Base-by-base conservation (phyloP, 116 monocot species). In the Zostera marina region DNA sequence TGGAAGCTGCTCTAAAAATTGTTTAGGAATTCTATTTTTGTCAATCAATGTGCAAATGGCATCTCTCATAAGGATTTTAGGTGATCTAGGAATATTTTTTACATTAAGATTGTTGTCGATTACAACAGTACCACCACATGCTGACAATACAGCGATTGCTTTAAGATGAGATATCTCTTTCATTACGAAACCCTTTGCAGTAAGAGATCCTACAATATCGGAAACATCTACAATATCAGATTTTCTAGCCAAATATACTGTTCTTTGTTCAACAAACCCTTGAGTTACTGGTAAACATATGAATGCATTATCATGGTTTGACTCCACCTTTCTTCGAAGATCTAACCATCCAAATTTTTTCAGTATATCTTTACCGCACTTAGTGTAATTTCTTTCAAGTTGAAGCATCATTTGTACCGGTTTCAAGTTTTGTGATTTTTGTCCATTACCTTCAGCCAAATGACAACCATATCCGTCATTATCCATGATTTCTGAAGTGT, bases 281-380 rank as follows among this genome's bases (percentile, higher is more conserved):
- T 47, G 63, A 54, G 77, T 82, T 42, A 96, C 52, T 59, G 88
- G 96, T 26, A 91, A 79, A 59, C 41, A 46, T 24, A 96, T 69
- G 69, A 71, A 61, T 40, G 32, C 0, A 24, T 74, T 78, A 78
- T 88, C 85, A 6, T 67, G 48, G 64, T 70, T 80, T 32, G 57
- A 68, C 22, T 62, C 61, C 49, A 76, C 85, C 58, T 82, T 96
- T 59, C 77, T 88, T 51, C 63, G 58, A 53, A 77, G 67, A 71
- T 96, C 96, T 61, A 96, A 74, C 82, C 79, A 96, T 71, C 80
- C 74, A 63, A 79, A 80, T 41, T 72, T 79, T 74, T 88, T 96
- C 3, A 85, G 58, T 66, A 82, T 47, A 66, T 96, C 96, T 69
- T 96, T 88, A 13, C 63, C 77, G 61, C 73, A 23, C 77, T 96